Percentiles rank a stretch among this genome's conserved stretches.
phyloP scores from a whole-genome alignment of 2,329 filamentous ascomycete species.

The Pseudogymnoascus sp. region DNA sequence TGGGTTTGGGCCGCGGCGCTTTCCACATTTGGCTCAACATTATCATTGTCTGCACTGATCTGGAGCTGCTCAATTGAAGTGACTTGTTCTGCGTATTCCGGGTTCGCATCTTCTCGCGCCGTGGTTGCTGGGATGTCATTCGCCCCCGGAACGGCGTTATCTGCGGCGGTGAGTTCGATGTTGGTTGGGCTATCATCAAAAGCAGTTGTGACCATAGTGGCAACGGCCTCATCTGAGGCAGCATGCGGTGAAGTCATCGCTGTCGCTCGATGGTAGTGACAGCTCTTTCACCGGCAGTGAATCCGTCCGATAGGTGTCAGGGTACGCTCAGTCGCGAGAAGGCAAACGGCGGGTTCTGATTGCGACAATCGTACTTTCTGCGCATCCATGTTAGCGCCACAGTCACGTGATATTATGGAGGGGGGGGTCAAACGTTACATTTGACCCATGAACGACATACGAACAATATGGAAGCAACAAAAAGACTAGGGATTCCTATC shows the following conservation, averaged over 20 bases:
- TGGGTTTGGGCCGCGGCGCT: neutral
- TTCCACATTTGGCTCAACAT: neutral
- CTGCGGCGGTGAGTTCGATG: slow-evolving; percentile 14
- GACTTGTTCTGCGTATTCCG: neutral
- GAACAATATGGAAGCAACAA: neutral
- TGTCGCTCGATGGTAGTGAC: slow-evolving; percentile 25
- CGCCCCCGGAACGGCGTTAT: slow-evolving; percentile 9
- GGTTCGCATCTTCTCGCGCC: slow-evolving; percentile 9
- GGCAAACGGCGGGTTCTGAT: slow-evolving; percentile 10
- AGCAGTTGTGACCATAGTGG: slow-evolving; percentile 16
- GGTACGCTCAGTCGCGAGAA: slow-evolving; percentile 4
- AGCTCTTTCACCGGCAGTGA: slow-evolving; percentile 29
- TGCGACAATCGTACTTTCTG: slow-evolving; percentile 9
- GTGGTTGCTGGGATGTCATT: neutral
- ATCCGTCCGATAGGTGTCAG: slow-evolving; percentile 11
- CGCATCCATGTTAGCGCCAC: neutral
- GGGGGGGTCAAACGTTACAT: neutral
- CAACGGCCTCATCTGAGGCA: slow-evolving; percentile 16
- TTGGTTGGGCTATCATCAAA: slow-evolving; percentile 12
- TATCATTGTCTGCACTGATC: neutral
- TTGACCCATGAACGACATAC: neutral
- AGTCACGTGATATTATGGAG: slow-evolving; percentile 2
- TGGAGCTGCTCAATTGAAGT: slow-evolving; percentile 10
- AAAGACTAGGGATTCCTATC: neutral
- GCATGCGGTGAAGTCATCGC: slow-evolving; percentile 31